Evolutionary conservation across 1,139 yeast genomes (phyloP).

Genomic region (Zygosaccharomyces pseudobailii): DNA sequence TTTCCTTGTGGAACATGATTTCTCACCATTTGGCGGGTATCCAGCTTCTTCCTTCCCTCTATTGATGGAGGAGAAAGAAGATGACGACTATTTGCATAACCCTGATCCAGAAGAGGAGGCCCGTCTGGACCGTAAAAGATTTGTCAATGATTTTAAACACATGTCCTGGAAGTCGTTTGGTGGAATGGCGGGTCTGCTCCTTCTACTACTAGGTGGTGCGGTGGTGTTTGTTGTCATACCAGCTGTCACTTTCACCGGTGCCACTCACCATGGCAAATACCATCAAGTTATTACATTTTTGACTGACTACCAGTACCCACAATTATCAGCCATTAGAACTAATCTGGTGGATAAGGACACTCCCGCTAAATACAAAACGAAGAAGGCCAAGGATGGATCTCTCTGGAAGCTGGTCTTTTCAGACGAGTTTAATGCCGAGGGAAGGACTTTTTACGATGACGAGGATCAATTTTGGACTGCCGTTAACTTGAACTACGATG

Average conservation of each 20-base stretch:
- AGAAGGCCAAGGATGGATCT: conserved; percentile 50
- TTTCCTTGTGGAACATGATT: conserved; percentile 42
- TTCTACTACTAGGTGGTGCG: conserved; percentile 55
- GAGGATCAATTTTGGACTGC: conserved; percentile 85
- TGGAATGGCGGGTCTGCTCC: conserved; percentile 54
- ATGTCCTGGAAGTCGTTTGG: conserved; percentile 57
- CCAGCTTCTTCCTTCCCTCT: conserved; percentile 86
- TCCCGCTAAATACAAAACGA: conserved; percentile 49
- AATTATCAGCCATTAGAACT: conserved; percentile 57
- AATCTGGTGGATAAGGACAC: conserved; percentile 73
- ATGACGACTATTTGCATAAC: conserved; percentile 86
- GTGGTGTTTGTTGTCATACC: conserved; percentile 68
- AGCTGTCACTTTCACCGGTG: conserved; percentile 69
- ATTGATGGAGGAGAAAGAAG: conserved; percentile 82
- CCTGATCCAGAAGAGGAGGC: conserved; percentile 92
- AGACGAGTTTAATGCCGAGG: conserved; percentile 79
- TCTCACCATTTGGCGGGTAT: conserved; percentile 90
- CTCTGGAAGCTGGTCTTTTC: conserved; percentile 69
- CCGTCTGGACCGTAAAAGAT: conserved; percentile 60
- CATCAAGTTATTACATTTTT: conserved; percentile 37
- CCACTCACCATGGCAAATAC: conserved; percentile 34
- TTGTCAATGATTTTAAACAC: conserved; percentile 52
- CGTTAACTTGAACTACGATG: conserved; percentile 70
- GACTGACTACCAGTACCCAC: conserved; percentile 55
- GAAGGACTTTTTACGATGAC: conserved; percentile 75